A percentile compares a stretch with the other conserved stretches of the same genome.
phyloP scores from a whole-genome alignment of 495 filamentous ascomycete genomes.

The Aspergillus kassunensis region DNA sequence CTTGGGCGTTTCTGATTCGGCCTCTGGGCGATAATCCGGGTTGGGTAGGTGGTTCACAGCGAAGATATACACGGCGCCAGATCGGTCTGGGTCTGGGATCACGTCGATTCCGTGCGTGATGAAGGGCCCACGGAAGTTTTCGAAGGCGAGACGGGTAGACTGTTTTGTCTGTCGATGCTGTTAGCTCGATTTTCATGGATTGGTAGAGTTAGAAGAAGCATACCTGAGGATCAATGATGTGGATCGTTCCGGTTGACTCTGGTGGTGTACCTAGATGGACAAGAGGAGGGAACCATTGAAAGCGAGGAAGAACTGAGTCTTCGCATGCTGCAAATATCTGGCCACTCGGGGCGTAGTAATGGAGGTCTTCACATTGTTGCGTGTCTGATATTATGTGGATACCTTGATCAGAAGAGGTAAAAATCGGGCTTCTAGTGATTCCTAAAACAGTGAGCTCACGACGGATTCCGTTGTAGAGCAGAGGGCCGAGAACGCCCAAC shows the following conservation, averaged over 20 bases:
- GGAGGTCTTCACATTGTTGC: conserved; percentile 56
- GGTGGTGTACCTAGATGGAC: conserved; percentile 34
- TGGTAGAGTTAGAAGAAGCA: too few species aligned
- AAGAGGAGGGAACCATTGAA: conserved; percentile 55
- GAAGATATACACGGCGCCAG: conserved; percentile 54
- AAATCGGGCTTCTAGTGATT: conserved; percentile 14
- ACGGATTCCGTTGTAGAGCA: conserved; percentile 28
- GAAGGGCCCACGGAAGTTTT: conserved; percentile 51
- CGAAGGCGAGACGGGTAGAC: conserved; percentile 42
- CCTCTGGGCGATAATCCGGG: conserved; percentile 24
- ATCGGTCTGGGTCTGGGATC: conserved; percentile 38
- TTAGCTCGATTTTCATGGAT: neutral
- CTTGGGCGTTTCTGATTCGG: conserved; percentile 20
- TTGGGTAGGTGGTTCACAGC: conserved; percentile 57
- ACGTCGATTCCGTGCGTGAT: conserved; percentile 60
- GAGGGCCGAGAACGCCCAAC: conserved; percentile 30
- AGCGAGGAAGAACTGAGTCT: conserved; percentile 39
- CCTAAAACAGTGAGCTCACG: conserved; percentile 30
- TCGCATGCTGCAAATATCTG: conserved; percentile 56
- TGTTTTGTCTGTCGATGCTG: conserved; percentile 40
- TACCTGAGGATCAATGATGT: conserved; percentile 54
- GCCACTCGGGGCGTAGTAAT: conserved; percentile 48
- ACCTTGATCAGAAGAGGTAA: conserved; percentile 3
- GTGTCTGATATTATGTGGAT: conserved; percentile 48
- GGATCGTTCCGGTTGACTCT: conserved; percentile 43